Evolutionary conservation across 805 yeast genomes (phyloP).

Genomic region (Yamadazyma endophytica): DNA sequence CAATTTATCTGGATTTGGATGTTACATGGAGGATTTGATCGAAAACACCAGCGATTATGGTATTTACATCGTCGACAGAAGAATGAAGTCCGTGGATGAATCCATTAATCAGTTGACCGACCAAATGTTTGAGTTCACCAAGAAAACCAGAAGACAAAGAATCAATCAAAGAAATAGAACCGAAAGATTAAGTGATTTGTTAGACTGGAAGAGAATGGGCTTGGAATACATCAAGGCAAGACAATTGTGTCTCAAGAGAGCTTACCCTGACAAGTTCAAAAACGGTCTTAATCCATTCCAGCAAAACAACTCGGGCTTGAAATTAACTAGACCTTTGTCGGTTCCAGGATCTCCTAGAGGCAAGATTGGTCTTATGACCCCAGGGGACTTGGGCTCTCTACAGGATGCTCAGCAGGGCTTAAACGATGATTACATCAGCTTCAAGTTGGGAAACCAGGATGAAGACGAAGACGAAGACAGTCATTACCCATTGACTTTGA

Average conservation of each 20-base stretch:
- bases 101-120: constrained; percentile 85
- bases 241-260: constrained; percentile 84
- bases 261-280: constrained; percentile 82
- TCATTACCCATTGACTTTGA: constrained; percentile 44
- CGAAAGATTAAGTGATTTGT: constrained; percentile 84
- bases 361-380: constrained; percentile 78
- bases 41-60: constrained; percentile 95
- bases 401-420: constrained; percentile 79
- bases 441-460: constrained; percentile 41
- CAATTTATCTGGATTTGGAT: constrained; percentile 93
- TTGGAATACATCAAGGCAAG: constrained; percentile 94
- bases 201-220: constrained; percentile 99
- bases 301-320: constrained; percentile 44
- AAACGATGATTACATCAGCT: constrained; percentile 68
- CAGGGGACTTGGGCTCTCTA: constrained; percentile 95
- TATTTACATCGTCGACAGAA: constrained; percentile 92
- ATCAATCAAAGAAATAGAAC: constrained; percentile 97
- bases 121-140: constrained; percentile 83
- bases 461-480: constrained; percentile 31
- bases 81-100: constrained; percentile 89
- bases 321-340: constrained; percentile 85
- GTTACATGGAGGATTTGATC: constrained; percentile 96
- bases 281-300: constrained; percentile 46
- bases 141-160: constrained; percentile 92
- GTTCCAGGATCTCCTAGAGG: constrained; percentile 97